Conservation (phyloP, 208 protist genomes). For the Trichomonas gallinae region DNA sequence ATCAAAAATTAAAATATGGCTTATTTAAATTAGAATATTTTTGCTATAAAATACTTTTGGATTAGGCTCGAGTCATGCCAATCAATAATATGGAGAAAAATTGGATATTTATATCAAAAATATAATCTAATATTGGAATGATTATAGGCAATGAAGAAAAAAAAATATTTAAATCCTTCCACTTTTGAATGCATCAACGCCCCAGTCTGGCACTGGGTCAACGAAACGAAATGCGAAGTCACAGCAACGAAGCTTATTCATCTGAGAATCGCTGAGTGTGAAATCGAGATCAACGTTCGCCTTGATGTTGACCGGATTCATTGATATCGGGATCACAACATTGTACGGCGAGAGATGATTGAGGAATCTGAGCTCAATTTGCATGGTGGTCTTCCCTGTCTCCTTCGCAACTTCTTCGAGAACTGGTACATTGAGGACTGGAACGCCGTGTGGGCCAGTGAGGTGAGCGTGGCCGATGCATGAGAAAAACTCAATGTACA, state of each 20-base stretch:
- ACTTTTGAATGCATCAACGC: no score
- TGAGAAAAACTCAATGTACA: constrained; percentile 24
- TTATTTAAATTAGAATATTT: no score
- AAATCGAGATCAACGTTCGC: neutral
- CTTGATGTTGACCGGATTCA: no score
- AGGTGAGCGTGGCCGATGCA: neutral
- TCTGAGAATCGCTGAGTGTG: neutral
- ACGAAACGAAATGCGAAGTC: neutral
- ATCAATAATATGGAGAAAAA: no score
- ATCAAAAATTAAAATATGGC: no score
- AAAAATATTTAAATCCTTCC: no score
- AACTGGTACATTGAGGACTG: neutral
- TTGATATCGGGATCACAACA: neutral
- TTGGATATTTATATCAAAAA: no score
- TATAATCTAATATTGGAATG: no score
- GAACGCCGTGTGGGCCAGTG: neutral
- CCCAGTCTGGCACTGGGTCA: no score
- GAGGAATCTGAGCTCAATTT: neutral
- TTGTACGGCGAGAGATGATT: neutral
- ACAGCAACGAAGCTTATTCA: neutral
- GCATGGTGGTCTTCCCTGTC: neutral
- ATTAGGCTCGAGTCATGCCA: no score
- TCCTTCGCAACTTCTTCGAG: neutral
- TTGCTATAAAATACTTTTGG: no score
- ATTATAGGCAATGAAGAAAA: no score